A percentile compares a stretch with the other conserved stretches of the same genome.
Conservation (phyloP, 1,284 basidiomycete species). For the Tylopilus sp. region DNA sequence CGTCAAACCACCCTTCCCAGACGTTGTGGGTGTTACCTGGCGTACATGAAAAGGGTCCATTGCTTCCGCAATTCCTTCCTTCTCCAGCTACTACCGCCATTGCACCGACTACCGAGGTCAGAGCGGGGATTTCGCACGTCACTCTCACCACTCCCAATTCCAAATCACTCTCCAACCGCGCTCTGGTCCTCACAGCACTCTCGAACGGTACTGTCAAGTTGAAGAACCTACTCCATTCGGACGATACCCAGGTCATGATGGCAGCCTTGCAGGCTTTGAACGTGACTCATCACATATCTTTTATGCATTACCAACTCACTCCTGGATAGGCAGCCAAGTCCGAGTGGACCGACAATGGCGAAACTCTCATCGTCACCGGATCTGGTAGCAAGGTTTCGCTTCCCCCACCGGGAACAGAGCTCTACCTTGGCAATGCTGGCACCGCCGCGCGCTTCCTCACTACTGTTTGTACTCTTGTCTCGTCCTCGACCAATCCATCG, state of each 20-base stretch:
- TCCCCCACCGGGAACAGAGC: constrained; percentile 76
- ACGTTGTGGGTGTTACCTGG: constrained; percentile 21
- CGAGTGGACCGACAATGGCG: constrained; percentile 90
- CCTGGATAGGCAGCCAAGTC: constrained; percentile 74
- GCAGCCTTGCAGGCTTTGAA: constrained; percentile 83
- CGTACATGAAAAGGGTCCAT: constrained; percentile 11
- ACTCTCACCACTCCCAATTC: constrained; percentile 92
- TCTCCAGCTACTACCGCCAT: not conserved
- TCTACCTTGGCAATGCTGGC: constrained; percentile 97
- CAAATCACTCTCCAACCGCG: constrained; percentile 97
- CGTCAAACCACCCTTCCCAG: constrained; percentile 48
- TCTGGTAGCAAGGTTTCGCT: constrained; percentile 79
- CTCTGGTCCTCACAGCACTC: constrained; percentile 90
- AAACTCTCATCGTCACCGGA: constrained; percentile 90
- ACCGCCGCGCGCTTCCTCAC: constrained; percentile 98
- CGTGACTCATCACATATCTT: constrained; percentile 40
- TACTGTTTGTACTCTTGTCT: constrained; percentile 88
- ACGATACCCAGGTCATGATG: constrained; percentile 99
- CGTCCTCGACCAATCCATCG: constrained; percentile 40
- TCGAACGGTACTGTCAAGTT: constrained; percentile 86
- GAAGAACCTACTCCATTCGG: constrained; percentile 91
- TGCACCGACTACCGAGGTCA: not conserved
- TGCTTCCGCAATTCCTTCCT: constrained; percentile 23
- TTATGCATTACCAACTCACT: not conserved
- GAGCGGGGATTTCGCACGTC: constrained; percentile 38